Evolutionary conservation across 257 asterid species (phyloP).

Genomic region (Forsythia viridissima): DNA sequence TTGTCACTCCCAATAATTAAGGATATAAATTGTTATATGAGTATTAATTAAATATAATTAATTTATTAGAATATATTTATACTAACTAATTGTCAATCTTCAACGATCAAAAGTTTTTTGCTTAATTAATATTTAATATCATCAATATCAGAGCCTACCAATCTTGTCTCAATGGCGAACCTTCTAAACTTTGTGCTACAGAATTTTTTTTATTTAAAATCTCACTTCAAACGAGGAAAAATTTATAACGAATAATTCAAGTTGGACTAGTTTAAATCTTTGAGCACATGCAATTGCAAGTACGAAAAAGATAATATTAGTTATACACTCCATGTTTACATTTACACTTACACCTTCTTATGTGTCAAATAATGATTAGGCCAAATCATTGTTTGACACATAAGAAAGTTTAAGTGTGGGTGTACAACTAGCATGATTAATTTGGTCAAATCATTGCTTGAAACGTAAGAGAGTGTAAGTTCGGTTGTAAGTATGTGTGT

Average conservation of each 20-base stretch:
- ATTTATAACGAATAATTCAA: not conserved
- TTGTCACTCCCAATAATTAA: slow-evolving; percentile 37
- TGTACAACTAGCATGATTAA: no score
- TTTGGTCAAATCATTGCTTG: no score
- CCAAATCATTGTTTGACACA: no score
- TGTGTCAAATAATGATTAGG: no score
- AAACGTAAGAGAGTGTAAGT: no score
- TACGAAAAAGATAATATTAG: no score
- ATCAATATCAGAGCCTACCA: slow-evolving; percentile 55
- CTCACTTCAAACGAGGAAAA: not conserved
- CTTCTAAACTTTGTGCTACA: slow-evolving; percentile 57
- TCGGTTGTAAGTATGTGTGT: no score
- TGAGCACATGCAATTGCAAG: no score
- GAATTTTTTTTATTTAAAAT: not conserved
- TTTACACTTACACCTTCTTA: no score
- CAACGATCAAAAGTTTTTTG: slow-evolving; percentile 13
- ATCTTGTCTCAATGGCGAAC: slow-evolving; percentile 58
- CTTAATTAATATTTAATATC: slow-evolving; percentile 15
- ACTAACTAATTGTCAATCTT: slow-evolving; percentile 7
- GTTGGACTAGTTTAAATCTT: not conserved
- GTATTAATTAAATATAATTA: not conserved
- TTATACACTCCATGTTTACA: no score
- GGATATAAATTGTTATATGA: not conserved
- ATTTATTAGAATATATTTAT: not conserved
- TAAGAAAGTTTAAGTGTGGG: no score